Evolutionary conservation across 345 rosid species (phyloP).

Genomic region (Orychophragmus violaceus): DNA sequence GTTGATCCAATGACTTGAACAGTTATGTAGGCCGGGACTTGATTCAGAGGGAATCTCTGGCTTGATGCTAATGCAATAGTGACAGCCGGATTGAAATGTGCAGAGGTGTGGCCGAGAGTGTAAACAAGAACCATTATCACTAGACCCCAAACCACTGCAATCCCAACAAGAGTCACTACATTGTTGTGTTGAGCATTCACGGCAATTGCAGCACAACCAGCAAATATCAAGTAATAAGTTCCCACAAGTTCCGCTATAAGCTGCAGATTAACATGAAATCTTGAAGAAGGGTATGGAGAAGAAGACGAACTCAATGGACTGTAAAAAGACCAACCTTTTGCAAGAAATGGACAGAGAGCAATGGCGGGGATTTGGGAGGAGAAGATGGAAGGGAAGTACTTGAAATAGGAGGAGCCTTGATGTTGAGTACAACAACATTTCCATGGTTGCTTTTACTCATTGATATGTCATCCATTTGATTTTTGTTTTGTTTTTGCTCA

Average conservation of each 20-base stretch:
- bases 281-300: neutral
- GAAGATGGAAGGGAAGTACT: slow-evolving; percentile 13
- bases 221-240: slow-evolving; percentile 39
- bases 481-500: neutral
- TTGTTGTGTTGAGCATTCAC: slow-evolving; percentile 28
- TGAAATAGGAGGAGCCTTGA: slow-evolving; percentile 32
- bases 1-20: slow-evolving; percentile 74
- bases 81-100: slow-evolving; percentile 51
- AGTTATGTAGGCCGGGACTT: slow-evolving; percentile 69
- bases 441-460: slow-evolving; percentile 32
- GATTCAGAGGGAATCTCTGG: slow-evolving; percentile 30
- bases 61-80: slow-evolving; percentile 36
- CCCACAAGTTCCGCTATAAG: slow-evolving; percentile 44
- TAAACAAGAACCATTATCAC: slow-evolving; percentile 41
- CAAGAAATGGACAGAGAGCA: slow-evolving; percentile 48
- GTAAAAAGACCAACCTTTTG: slow-evolving; percentile 47
- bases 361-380: slow-evolving; percentile 18
- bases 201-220: slow-evolving; percentile 37
- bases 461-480: slow-evolving; percentile 43
- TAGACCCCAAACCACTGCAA: slow-evolving; percentile 39
- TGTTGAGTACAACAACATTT: slow-evolving; percentile 36
- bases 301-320: neutral
- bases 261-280: slow-evolving; percentile 8
- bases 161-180: slow-evolving; percentile 27
- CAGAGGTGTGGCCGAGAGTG: slow-evolving; percentile 44